A percentile compares a stretch with the other conserved stretches of the same genome.
Conservation (phyloP, 441 rosid species). For the Heliophila coronopifolia region DNA sequence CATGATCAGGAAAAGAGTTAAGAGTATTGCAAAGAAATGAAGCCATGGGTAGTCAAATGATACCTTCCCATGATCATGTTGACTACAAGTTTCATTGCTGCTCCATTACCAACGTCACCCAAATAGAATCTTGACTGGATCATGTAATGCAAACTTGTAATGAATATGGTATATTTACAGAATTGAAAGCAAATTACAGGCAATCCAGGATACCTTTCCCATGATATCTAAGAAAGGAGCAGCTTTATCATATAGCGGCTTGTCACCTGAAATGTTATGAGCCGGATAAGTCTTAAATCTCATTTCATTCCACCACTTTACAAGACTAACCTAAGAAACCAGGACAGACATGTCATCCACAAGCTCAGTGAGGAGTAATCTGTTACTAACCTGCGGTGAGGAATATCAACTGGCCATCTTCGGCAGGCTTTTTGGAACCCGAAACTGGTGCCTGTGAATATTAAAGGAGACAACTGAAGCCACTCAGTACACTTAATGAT, state of each 20-base stretch:
- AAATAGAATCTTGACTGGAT: constrained; percentile 84
- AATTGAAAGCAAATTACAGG: not conserved
- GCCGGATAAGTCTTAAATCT: constrained; percentile 20
- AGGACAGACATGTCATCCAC: no score
- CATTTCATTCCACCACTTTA: constrained; percentile 7
- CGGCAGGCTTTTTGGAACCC: constrained; percentile 93
- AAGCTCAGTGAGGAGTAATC: not conserved
- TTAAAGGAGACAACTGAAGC: not conserved
- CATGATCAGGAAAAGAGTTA: constrained; percentile 19
- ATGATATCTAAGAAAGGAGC: constrained; percentile 68
- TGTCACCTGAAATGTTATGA: constrained; percentile 60
- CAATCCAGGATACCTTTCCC: constrained; percentile 80
- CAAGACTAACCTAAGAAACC: no score
- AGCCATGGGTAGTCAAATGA: not conserved
- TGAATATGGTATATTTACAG: constrained; percentile 1
- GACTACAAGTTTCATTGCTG: constrained; percentile 92
- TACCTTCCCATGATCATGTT: constrained; percentile 99
- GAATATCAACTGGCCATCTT: constrained; percentile 85
- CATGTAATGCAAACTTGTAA: constrained; percentile 20
- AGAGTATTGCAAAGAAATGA: not conserved
- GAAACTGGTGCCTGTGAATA: constrained; percentile 81
- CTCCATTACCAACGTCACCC: constrained; percentile 90
- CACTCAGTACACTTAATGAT: constrained; percentile 3
- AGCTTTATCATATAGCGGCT: constrained; percentile 51
- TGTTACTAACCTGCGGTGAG: constrained; percentile 68